phyloP scores from a whole-genome alignment of 1,139 yeast species.

The Geotrichum reessii region DNA sequence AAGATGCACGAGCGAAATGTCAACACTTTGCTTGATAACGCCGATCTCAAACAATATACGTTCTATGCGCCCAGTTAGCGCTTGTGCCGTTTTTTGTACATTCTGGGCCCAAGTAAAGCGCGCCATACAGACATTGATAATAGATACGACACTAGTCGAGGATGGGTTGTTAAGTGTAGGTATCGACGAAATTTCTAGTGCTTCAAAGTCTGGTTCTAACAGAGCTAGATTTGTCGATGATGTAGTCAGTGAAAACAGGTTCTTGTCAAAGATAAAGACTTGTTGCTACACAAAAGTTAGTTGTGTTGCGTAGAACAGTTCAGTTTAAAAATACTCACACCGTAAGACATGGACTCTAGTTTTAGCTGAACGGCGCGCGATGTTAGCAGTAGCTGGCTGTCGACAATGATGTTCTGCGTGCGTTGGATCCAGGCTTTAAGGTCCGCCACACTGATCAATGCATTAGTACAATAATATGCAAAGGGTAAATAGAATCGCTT shows the following conservation, averaged over 20 bases:
- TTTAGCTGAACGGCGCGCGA: slow-evolving; percentile 30
- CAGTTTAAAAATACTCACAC: slow-evolving; percentile 17
- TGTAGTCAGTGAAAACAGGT: slow-evolving; percentile 12
- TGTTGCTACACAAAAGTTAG: slow-evolving; percentile 15
- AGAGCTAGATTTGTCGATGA: slow-evolving; percentile 15
- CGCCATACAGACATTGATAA: slow-evolving; percentile 17
- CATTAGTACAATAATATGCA: slow-evolving; percentile 7
- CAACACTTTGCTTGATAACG: slow-evolving; percentile 29
- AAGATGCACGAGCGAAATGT: slow-evolving; percentile 30
- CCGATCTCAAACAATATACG: slow-evolving; percentile 20
- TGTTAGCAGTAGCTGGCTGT: slow-evolving; percentile 31
- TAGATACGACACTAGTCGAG: slow-evolving; percentile 16
- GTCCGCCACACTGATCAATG: slow-evolving; percentile 22
- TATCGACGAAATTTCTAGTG: slow-evolving; percentile 6
- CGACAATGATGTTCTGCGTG: slow-evolving; percentile 22
- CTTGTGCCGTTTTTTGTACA: slow-evolving; percentile 11
- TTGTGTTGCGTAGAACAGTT: not conserved
- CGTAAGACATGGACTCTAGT: slow-evolving; percentile 28
- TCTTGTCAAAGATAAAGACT: slow-evolving; percentile 17
- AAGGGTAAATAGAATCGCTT: not conserved
- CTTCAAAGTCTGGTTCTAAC: slow-evolving; percentile 8
- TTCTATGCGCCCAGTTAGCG: slow-evolving; percentile 16
- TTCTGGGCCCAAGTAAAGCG: slow-evolving; percentile 20
- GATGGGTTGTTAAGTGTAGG: slow-evolving; percentile 14
- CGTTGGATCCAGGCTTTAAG: slow-evolving; percentile 22